phyloP scores from a whole-genome alignment of 2,329 filamentous ascomycete species.

The Aspergillus chevalieri region DNA sequence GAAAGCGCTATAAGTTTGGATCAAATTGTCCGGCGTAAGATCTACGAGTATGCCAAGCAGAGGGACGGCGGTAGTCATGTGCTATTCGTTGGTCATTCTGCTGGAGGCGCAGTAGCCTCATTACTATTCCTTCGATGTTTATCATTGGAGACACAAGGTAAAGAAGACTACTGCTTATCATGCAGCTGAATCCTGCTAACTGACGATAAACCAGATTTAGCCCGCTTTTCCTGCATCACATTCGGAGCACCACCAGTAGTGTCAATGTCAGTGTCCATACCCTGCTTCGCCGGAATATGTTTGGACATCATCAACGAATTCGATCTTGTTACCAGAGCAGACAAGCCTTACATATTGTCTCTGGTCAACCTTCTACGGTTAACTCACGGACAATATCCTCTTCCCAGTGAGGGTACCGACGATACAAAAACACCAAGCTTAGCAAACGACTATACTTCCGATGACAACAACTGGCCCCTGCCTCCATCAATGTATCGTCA shows the following conservation, averaged over 20 bases:
- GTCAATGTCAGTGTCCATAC: background rate
- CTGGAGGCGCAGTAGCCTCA: slow-evolving; percentile 4
- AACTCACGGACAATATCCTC: background rate
- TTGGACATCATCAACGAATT: slow-evolving; percentile 4
- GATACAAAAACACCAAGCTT: background rate
- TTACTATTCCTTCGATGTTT: slow-evolving; percentile 3
- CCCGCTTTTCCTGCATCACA: slow-evolving; percentile 2
- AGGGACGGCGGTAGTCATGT: background rate
- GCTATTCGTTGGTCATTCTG: slow-evolving; percentile 3
- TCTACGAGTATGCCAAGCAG: background rate
- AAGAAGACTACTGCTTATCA: background rate
- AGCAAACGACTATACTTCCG: background rate
- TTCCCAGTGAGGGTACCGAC: background rate
- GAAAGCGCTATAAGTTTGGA: background rate
- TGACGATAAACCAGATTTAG: background rate
- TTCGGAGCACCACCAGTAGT: slow-evolving; percentile 2
- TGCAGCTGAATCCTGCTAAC: background rate
- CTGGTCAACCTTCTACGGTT: background rate
- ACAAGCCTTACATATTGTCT: slow-evolving; percentile 1
- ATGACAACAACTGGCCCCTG: background rate
- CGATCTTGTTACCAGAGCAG: slow-evolving; percentile 3
- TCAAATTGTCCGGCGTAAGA: background rate
- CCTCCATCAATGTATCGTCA: background rate
- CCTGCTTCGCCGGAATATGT: background rate
- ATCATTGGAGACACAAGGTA: background rate